Percentiles rank a stretch among this genome's conserved stretches.
These are phyloP conservation scores for Agrocybe pediades DNA, from an alignment of 768 basidiomycete species.

Conservation along the genomic window DNA sequence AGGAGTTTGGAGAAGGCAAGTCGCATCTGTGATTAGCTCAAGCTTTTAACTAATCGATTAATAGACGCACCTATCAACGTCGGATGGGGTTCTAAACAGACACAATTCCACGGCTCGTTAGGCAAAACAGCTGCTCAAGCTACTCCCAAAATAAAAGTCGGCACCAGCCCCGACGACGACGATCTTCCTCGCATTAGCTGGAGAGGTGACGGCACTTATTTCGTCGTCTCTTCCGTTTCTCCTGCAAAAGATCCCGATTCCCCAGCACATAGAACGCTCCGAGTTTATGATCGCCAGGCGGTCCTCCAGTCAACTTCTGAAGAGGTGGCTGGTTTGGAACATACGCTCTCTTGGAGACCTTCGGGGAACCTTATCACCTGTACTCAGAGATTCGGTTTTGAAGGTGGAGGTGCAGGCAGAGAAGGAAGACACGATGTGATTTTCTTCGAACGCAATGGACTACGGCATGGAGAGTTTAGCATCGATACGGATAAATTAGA, in stretches of 20 bases:
- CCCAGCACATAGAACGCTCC: slow-evolving; percentile 54
- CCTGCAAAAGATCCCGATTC: slow-evolving; percentile 27
- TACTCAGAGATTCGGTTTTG: slow-evolving; percentile 81
- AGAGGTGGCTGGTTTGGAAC: slow-evolving; percentile 79
- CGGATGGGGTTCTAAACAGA: slow-evolving; percentile 96
- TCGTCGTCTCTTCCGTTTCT: slow-evolving; percentile 80
- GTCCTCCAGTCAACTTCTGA: slow-evolving; percentile 85
- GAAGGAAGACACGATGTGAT: slow-evolving; percentile 81
- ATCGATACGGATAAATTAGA: slow-evolving; percentile 42
- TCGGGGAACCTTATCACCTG: slow-evolving; percentile 83
- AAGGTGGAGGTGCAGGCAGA: slow-evolving; percentile 66
- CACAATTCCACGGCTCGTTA: slow-evolving; percentile 95
- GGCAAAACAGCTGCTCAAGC: slow-evolving; percentile 82
- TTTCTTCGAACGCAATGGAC: slow-evolving; percentile 94
- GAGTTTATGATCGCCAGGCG: slow-evolving; percentile 77
- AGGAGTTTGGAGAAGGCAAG: slow-evolving; percentile 85
- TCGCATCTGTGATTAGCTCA: not conserved
- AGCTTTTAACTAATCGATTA: slow-evolving; percentile 10
- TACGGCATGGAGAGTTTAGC: slow-evolving; percentile 88
- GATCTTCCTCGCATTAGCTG: slow-evolving; percentile 76
- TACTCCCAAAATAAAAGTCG: slow-evolving; percentile 38
- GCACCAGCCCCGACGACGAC: slow-evolving; percentile 73
- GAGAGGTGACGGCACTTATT: slow-evolving; percentile 92
- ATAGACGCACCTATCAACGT: slow-evolving; percentile 90
- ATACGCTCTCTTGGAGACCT: slow-evolving; percentile 81